Evolutionary conservation across 2,329 filamentous ascomycete species (phyloP), one percentile per base, ranked within the genome.

Genomic region (Gaeumannomyces tritici): DNA sequence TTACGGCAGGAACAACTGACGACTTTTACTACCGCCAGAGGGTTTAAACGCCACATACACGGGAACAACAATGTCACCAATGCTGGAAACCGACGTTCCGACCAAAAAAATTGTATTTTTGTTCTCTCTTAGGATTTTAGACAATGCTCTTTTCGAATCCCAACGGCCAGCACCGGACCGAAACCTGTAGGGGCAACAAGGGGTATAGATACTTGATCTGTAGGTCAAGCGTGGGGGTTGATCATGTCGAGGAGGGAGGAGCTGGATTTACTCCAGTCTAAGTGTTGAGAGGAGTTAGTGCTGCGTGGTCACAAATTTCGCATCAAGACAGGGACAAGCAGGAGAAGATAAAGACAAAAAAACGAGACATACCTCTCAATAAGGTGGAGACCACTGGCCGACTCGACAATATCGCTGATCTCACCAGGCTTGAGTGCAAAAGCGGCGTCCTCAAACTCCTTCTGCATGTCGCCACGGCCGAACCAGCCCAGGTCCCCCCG

Each of bases 381-480:
- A 76, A 99, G 80, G 78, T 99, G 95, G 71, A 98, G 80, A 1
- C 95, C 95, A 61, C 93, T 97, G 60, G 92, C 93, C 54, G 95
- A 97, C 76, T 96, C 90, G 15, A 98, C 89, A 51, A 97, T 82
- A 58, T 83, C 81, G 76, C 93, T 97, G 71, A 98, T 86, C 76
- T 97, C 85, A 42, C 92, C 93, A 2, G 89, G 88, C 75, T 93
- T 84, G 62, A 99, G 81, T n/a, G 84, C 88, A 77, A 99, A 99
- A 1, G 95, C 89, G 5, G 93, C 93, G 63, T 97, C 91, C 77
- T 99, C 95, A 72, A 99, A 99, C 77, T 97, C 93, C 79, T 93
- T 93, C 75, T 99, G 95, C 95, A 99, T 99, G 71, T 98, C 93
- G 31, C 92, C 91, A 70, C 84, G 87, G 62, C 91, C 93, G 75